These are phyloP conservation scores for Gracilaria gracilis DNA, from an alignment of 23 red algal genomes.

Conservation along the genomic window DNA sequence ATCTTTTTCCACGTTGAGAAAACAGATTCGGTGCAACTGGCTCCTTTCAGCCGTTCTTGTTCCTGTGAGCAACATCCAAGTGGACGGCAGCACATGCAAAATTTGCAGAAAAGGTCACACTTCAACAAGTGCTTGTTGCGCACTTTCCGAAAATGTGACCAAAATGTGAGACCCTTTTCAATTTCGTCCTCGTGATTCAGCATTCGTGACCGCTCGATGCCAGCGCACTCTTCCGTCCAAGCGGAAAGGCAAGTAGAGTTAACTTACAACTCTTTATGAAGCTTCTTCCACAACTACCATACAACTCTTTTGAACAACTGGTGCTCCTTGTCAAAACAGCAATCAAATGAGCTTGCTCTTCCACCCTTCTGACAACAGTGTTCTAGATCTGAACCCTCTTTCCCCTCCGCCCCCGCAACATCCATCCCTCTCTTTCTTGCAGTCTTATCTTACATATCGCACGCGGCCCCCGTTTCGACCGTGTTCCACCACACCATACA, in stretches of 20 bases:
- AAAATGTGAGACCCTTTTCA: background rate
- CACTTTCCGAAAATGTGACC: background rate
- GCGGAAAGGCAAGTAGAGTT: too few species aligned
- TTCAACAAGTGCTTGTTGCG: background rate
- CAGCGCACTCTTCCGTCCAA: too few species aligned
- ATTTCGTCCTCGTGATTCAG: too few species aligned
- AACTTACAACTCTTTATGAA: too few species aligned
- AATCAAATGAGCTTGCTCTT: background rate
- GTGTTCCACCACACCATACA: conserved; percentile 28
- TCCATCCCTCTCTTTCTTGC: background rate
- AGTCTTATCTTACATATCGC: conserved; percentile 44
- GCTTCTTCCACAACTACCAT: too few species aligned
- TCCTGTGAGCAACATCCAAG: too few species aligned
- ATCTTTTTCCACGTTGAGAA: too few species aligned
- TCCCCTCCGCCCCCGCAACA: conserved; percentile 1
- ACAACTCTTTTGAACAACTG: too few species aligned
- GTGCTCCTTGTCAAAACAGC: background rate
- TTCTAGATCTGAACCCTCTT: conserved; percentile 10
- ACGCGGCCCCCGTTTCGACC: conserved; percentile 38
- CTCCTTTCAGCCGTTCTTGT: too few species aligned
- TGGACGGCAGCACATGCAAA: background rate
- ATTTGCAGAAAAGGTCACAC: background rate
- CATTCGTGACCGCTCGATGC: too few species aligned
- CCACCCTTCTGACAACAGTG: conserved; percentile 32
- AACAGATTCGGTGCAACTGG: too few species aligned